Conservation (phyloP, 2,329 filamentous ascomycete species). For the Dothideomycetes sp. region DNA sequence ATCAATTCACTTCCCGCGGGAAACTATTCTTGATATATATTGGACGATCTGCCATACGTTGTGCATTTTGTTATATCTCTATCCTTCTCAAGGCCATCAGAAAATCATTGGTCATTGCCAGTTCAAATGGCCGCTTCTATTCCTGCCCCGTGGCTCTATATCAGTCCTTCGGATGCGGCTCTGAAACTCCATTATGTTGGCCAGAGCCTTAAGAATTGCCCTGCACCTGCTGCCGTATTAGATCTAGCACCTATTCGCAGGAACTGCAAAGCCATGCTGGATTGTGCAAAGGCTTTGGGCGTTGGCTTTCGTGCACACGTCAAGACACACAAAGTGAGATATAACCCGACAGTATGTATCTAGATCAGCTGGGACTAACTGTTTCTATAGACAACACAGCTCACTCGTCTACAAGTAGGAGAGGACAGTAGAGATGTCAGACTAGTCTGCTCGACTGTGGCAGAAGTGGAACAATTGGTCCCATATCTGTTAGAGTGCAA, state of each 20-base stretch:
- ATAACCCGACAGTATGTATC: neutral
- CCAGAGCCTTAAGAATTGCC: constrained; percentile 47
- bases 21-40: too few species aligned
- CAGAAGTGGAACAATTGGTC: constrained; percentile 58
- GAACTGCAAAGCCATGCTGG: constrained; percentile 64
- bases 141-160: constrained; percentile 16
- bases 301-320: constrained; percentile 66
- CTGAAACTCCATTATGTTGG: constrained; percentile 42
- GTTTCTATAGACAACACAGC: constrained; percentile 46
- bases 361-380: neutral
- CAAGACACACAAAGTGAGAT: constrained; percentile 67
- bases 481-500: constrained; percentile 51
- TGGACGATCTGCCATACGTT: too few species aligned
- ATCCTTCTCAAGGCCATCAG: neutral
- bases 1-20: too few species aligned
- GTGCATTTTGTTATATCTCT: neutral
- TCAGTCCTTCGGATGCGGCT: constrained; percentile 18
- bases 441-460: constrained; percentile 63
- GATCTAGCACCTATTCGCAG: constrained; percentile 54
- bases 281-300: constrained; percentile 45
- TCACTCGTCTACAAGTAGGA: constrained; percentile 61
- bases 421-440: constrained; percentile 40
- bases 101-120: neutral
- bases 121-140: neutral
- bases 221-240: constrained; percentile 56